Conservation (phyloP, 1,139 yeast genomes). For the Taiozyma sp. region DNA sequence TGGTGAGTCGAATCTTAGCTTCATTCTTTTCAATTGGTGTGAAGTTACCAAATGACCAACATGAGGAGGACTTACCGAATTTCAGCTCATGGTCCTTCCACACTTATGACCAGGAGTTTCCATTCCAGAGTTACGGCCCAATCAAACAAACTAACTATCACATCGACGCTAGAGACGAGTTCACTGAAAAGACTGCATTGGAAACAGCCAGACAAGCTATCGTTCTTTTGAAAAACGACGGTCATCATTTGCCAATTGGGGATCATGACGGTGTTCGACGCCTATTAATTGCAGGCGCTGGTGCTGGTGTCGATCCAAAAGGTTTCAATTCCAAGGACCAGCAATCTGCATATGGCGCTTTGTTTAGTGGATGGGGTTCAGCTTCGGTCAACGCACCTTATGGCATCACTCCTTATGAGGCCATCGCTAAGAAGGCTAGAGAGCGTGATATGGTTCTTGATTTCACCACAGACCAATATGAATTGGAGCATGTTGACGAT, state of each 20-base stretch:
- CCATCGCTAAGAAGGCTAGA: constrained; percentile 38
- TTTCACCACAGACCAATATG: constrained; percentile 38
- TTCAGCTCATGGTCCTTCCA: constrained; percentile 56
- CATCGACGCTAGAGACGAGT: constrained; percentile 44
- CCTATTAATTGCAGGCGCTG: constrained; percentile 41
- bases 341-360: constrained; percentile 40
- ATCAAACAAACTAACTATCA: constrained; percentile 50
- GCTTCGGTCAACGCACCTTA: constrained; percentile 48
- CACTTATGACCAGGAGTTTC: constrained; percentile 47
- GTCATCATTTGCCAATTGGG: constrained; percentile 45
- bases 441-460: constrained; percentile 41
- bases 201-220: constrained; percentile 54
- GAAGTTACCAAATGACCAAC: constrained; percentile 26
- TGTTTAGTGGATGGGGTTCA: constrained; percentile 49
- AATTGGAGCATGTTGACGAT: constrained; percentile 37
- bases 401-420: constrained; percentile 51
- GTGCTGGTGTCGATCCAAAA: constrained; percentile 42
- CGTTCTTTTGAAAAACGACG: constrained; percentile 47
- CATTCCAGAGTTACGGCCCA: constrained; percentile 49
- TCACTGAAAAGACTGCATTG: constrained; percentile 45
- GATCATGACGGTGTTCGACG: constrained; percentile 37
- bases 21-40: constrained; percentile 45
- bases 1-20: constrained; percentile 55
- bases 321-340: constrained; percentile 49
- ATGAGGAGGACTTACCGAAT: constrained; percentile 41